Evolutionary conservation across 2,329 filamentous ascomycete genomes (phyloP), one percentile per base, ranked within the genome.

Genomic region (Ceratocystis destructans): DNA sequence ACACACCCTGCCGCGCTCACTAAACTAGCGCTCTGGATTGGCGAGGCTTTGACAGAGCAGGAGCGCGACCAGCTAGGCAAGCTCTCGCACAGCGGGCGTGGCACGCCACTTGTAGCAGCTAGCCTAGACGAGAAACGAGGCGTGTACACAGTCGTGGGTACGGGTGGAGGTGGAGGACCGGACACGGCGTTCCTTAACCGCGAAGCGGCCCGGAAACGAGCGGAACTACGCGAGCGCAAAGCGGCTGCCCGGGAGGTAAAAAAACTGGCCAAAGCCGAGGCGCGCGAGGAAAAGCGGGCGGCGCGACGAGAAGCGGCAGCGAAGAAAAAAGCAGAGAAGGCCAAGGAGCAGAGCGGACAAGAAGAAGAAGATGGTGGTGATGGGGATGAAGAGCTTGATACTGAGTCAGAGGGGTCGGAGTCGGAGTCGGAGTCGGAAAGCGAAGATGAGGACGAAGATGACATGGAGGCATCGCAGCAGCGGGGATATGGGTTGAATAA

Each of bases 1-100:
- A 91, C 87, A 0, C 93, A 97, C 72, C 92, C 94, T 0, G 90
- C 92, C 5, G 94, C 94, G 1, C 78, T 99, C 28, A 96, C 92
- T 1, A 96, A 97, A 75, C 82, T 99, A 15, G 92, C 93, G 0
- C 80, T 96, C 2, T 99, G 94, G 94, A 84, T 99, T 53, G 90
- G 88, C 59, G 93, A 97, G 76, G 94, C 94, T 0, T 86, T 97
- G 57, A 84, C 87, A 1, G 92, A 96, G 70, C 88, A 96, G 72
- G 94, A 97, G 75, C 85, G 86, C 63, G 90, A 94, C 69, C 75
- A 79, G 0, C 87, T 87, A 28, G 89, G 89, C 1, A 85, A 84
- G 68, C 79, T 88, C 37, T 82, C 83, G 0, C 82, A 85, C 66
- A 87, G 88, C 31, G 85, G 85, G 1, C 81, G 87, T 12, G 88